Percentiles rank a stretch among this genome's conserved stretches.
These are phyloP conservation scores for Melanomma pulvis-pyrius DNA, from an alignment of 495 filamentous ascomycete genomes.

Conservation along the genomic window DNA sequence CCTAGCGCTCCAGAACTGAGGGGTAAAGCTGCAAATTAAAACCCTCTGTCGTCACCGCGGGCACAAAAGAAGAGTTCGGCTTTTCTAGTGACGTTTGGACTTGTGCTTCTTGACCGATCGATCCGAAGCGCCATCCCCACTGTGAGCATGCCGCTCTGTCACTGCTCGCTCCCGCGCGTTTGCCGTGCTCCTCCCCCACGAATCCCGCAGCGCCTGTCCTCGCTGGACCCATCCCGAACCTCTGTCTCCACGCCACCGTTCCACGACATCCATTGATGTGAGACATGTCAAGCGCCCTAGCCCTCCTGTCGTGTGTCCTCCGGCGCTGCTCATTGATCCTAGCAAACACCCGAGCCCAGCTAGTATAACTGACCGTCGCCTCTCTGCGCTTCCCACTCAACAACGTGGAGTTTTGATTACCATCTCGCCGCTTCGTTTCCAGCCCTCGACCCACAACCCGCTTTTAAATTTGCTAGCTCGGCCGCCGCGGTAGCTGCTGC, in stretches of 20 bases:
- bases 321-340: background rate
- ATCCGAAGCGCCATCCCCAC: background rate
- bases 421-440: background rate
- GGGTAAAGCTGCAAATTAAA: background rate
- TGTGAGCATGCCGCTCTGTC: background rate
- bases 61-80: background rate
- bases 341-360: background rate
- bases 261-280: background rate
- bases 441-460: background rate
- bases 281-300: background rate
- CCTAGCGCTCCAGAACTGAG: background rate
- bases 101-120: background rate
- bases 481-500: background rate
- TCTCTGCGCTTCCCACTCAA: background rate
- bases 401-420: background rate
- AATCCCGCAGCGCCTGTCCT: background rate
- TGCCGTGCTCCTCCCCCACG: background rate
- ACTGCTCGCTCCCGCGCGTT: background rate
- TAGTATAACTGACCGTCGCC: background rate
- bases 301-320: background rate
- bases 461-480: constrained; percentile 1
- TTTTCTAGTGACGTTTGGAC: background rate
- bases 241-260: background rate
- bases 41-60: background rate
- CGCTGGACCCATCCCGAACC: background rate